Base-by-base conservation (phyloP, 1,139 yeast species). In the Groenewaldozyma auringiensis region DNA sequence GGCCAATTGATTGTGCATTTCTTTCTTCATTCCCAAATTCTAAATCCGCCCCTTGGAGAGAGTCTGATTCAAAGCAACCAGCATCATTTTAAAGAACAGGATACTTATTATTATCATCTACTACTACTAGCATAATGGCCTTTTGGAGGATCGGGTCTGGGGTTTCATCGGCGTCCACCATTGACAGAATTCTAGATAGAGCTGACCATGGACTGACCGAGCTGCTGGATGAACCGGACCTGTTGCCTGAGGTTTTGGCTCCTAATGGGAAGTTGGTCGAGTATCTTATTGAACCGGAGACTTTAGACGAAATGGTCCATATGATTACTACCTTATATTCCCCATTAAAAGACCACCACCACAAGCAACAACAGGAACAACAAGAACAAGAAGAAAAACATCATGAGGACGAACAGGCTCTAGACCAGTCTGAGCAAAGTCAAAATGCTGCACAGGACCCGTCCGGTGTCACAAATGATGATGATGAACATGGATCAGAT, bases 81-180 rank as follows among this genome's bases (percentile, higher is more conserved):
- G n/a, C n/a, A n/a, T n/a, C n/a, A n/a, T n/a, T n/a, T n/a, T n/a
- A n/a, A n/a, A n/a, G n/a, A n/a, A n/a, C n/a, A n/a, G n/a, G n/a
- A n/a, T n/a, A n/a, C n/a, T n/a, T n/a, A n/a, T n/a, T n/a, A n/a
- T n/a, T n/a, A n/a, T n/a, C n/a, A n/a, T n/a, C n/a, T n/a, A n/a
- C n/a, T n/a, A n/a, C n/a, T 25, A 8, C 29, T 25, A 25, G 4
- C 21, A 35, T 17, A 11, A 66, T 66, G 70, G 67, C 92, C 39
- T 89, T 88, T 65, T 89, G 97, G 97, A 83, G 86, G 64, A 84
- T 86, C 66, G 86, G 89, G 47, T 84, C 82, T 64, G 92, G 87
- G 52, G 84, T 84, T 64, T 78, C 88, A 44, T 78, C 87, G 44
- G 77, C 81, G 41, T 80, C 89, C 8, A 77, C 84, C 49, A 79